A percentile compares a stretch with the other conserved stretches of the same genome.
Evolutionary conservation across 1,284 basidiomycete species (phyloP).

Genomic region (Neonothopanus nambi): DNA sequence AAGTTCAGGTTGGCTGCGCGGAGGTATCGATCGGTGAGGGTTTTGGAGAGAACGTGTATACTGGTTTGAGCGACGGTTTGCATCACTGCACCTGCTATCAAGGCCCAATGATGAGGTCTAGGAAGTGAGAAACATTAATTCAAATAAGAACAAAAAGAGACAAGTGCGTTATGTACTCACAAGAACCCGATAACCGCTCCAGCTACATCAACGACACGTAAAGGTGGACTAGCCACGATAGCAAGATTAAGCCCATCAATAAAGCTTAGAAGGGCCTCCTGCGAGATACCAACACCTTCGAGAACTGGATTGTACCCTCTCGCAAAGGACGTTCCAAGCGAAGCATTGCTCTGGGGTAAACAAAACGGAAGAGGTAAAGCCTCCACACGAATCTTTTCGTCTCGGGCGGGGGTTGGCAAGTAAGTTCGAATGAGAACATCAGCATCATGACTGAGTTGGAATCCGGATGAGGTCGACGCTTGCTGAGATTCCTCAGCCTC

Average conservation of each 20-base stretch:
- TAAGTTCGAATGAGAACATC: slow-evolving; percentile 7
- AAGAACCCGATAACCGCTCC: slow-evolving; percentile 23
- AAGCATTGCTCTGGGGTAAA: slow-evolving; percentile 17
- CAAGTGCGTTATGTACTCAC: slow-evolving; percentile 12
- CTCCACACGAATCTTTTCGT: not conserved
- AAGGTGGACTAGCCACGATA: slow-evolving; percentile 21
- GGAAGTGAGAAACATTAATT: not conserved
- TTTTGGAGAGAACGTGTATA: slow-evolving; percentile 27
- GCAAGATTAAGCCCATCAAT: slow-evolving; percentile 26
- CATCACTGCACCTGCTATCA: slow-evolving; percentile 22
- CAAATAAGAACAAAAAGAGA: not conserved
- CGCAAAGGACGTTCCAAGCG: slow-evolving; percentile 20
- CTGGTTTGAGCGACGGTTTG: slow-evolving; percentile 23
- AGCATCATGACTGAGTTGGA: slow-evolving; percentile 7
- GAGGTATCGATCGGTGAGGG: slow-evolving; percentile 30
- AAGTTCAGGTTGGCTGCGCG: slow-evolving; percentile 25
- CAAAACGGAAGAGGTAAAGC: slow-evolving; percentile 20
- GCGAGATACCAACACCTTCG: slow-evolving; percentile 16
- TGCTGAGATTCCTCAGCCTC: not conserved
- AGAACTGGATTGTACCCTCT: slow-evolving; percentile 19
- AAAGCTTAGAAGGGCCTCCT: slow-evolving; percentile 22
- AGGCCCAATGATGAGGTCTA: slow-evolving; percentile 25
- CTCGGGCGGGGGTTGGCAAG: not conserved
- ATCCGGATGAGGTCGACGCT: not conserved
- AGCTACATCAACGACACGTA: slow-evolving; percentile 21